Base-by-base conservation (phyloP, 176 grass and related monocot species). In the Leersia perrieri region DNA sequence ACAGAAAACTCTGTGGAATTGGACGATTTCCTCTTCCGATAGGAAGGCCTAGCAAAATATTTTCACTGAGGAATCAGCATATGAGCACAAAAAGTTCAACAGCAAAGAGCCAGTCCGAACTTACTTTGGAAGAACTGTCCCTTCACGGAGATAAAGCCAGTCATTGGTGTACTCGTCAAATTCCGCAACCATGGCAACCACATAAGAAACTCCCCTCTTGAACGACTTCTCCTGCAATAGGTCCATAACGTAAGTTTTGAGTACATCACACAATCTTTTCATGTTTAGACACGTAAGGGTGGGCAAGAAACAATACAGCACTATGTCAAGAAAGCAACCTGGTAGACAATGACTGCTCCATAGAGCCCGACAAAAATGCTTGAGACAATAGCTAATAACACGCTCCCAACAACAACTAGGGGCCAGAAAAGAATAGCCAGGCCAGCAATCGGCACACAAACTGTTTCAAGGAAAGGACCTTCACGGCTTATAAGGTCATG, bases 141-240 rank as follows among this genome's bases (percentile, higher is more conserved):
- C 94, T 82, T 97, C 94, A 0, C 92, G 90, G 23, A 97, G 87
- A 87, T 97, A 94, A 47, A 97, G 92, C 94, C 94, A 97, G 62
- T 97, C 94, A 82, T 97, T 97, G 53, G 94, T 97, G 76, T 94
- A 97, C 60, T 97, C 94, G 61, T 97, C 94, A 80, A 97, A 97
- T 84, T 97, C 94, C 0, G 94, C 91, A 75, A 97, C 92, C 89
- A 97, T 90, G 35, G 94, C 86, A 14, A 97, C 83, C 15, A 97
- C 92, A 90, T 91, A 97, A 1, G 89, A 91, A 70, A 88, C 85
- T 62, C 94, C 94, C 77, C 85, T 82, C 16, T 15, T 83, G 32
- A 97, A 94, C 0, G 94, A 97, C 32, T 84, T 88, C 85, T 97
- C 94, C 94, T 97, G 83, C 18, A 22, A 53, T 25, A 70, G 45